Percentiles rank a stretch among this genome's conserved stretches.
Conservation (phyloP, 306 rosid genomes). For the Elaeagnus macrophylla region DNA sequence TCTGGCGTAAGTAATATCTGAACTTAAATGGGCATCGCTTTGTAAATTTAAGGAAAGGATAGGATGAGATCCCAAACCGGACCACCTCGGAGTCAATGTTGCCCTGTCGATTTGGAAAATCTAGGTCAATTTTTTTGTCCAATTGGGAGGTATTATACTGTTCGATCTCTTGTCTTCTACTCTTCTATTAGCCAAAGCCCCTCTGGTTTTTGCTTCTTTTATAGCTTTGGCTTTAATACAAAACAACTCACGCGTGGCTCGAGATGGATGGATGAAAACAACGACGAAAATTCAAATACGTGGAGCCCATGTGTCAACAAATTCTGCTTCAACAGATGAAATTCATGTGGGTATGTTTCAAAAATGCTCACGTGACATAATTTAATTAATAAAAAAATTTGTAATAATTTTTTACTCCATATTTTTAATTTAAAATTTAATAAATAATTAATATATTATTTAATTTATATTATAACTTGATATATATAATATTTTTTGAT, state of each 20-base stretch:
- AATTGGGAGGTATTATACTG: conserved; percentile 39
- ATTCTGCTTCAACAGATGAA: too few relatives aligned
- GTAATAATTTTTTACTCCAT: too few relatives aligned
- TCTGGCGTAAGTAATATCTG: too few relatives aligned
- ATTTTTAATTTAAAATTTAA: too few relatives aligned
- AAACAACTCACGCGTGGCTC: conserved; percentile 61
- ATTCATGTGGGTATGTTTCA: too few relatives aligned
- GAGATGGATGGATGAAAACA: conserved; percentile 38
- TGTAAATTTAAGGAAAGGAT: too few relatives aligned
- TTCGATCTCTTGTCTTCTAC: conserved; percentile 1
- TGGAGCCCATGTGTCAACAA: background rate
- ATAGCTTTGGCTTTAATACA: conserved; percentile 15
- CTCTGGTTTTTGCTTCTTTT: conserved; percentile 16
- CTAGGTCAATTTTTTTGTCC: conserved; percentile 43
- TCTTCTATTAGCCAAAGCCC: conserved; percentile 27
- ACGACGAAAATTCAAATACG: background rate
- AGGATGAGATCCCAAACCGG: conserved; percentile 66
- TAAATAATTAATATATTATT: too few relatives aligned
- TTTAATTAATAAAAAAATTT: too few relatives aligned
- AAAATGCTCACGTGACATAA: too few relatives aligned
- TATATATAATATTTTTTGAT: too few relatives aligned
- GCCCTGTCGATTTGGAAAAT: conserved; percentile 49
- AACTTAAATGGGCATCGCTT: too few relatives aligned
- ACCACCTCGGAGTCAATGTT: conserved; percentile 43
- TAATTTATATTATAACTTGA: too few relatives aligned